Percentiles rank a stretch among this genome's conserved stretches.
These are phyloP conservation scores for Xylaria acuta DNA, from an alignment of 495 filamentous ascomycete species.

Conservation along the genomic window DNA sequence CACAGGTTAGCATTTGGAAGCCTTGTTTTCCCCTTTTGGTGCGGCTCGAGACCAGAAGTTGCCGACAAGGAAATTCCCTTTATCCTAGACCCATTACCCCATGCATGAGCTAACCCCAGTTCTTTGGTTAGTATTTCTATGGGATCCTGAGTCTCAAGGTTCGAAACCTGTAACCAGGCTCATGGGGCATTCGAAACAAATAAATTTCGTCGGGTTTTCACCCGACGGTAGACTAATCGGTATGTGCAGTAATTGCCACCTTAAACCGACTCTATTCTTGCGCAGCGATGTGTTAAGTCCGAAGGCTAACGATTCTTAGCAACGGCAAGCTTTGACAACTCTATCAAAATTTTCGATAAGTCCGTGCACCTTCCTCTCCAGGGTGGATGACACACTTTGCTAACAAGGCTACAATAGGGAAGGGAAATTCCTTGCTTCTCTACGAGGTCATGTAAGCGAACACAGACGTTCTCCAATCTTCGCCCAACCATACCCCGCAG, in stretches of 20 bases:
- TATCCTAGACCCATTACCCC: too few relatives aligned
- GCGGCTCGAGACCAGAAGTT: not conserved
- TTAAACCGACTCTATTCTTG: too few relatives aligned
- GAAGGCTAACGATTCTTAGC: conserved; percentile 49
- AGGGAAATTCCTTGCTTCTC: conserved; percentile 80
- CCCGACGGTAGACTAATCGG: conserved; percentile 82
- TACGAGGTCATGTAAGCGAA: conserved; percentile 76
- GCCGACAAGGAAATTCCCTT: not conserved
- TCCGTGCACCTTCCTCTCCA: conserved; percentile 42
- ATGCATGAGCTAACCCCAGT: not conserved
- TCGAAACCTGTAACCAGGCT: conserved; percentile 88
- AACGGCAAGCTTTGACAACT: conserved; percentile 89
- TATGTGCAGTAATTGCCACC: not conserved
- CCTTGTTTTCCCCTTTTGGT: not conserved
- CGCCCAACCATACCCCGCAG: not conserved
- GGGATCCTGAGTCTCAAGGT: conserved; percentile 78
- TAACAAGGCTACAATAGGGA: conserved; percentile 49
- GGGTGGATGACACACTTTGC: not conserved
- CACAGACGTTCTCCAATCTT: not conserved
- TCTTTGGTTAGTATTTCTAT: conserved; percentile 73
- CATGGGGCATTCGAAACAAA: conserved; percentile 91
- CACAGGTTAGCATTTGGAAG: conserved; percentile 51
- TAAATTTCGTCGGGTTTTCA: conserved; percentile 95
- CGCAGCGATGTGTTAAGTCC: too few relatives aligned
- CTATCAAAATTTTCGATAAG: conserved; percentile 86